A percentile compares a stretch with the other conserved stretches of the same genome.
Conservation (phyloP, 2,329 filamentous ascomycete species). For the Aspergillus pseudoglaucus region DNA sequence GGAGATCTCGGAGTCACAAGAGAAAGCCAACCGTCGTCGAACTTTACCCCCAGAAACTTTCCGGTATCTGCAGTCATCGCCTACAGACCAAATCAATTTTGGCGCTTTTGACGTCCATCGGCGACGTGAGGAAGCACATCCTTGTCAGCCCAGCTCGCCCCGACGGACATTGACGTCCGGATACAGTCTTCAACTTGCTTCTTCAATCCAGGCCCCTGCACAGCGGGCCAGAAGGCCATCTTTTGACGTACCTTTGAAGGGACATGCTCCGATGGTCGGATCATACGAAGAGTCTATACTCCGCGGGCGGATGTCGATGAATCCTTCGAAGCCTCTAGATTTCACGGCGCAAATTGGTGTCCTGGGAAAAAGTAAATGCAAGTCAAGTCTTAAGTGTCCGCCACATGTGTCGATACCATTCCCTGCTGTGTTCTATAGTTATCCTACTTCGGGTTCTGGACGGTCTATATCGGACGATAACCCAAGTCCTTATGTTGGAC, state of each 20-base stretch:
- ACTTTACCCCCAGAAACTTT: conserved; percentile 62
- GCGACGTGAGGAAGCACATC: conserved; percentile 55
- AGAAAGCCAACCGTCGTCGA: conserved; percentile 56
- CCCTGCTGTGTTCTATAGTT: conserved; percentile 93
- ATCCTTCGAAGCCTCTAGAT: conserved; percentile 82
- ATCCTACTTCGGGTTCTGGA: conserved; percentile 61
- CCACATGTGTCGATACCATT: conserved; percentile 86
- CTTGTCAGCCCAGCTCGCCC: conserved; percentile 73
- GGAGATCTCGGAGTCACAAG: conserved; percentile 42
- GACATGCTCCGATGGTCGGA: conserved; percentile 92
- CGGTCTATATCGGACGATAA: conserved; percentile 67
- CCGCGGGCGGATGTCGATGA: conserved; percentile 92
- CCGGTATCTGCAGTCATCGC: conserved; percentile 42
- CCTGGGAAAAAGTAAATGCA: conserved; percentile 81
- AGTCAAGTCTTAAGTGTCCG: conserved; percentile 74
- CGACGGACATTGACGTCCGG: conserved; percentile 65
- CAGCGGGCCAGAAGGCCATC: conserved; percentile 58
- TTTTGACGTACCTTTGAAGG: conserved; percentile 68
- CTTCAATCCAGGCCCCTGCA: conserved; percentile 32
- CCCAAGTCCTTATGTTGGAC: conserved; percentile 91
- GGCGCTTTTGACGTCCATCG: conserved; percentile 39
- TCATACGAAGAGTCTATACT: conserved; percentile 97
- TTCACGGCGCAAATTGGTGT: conserved; percentile 96
- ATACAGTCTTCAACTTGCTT: conserved; percentile 43
- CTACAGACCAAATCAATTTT: conserved; percentile 36